These are phyloP conservation scores for Xylariaceae sp. DNA, from an alignment of 2,329 filamentous ascomycete species.

Conservation along the genomic window DNA sequence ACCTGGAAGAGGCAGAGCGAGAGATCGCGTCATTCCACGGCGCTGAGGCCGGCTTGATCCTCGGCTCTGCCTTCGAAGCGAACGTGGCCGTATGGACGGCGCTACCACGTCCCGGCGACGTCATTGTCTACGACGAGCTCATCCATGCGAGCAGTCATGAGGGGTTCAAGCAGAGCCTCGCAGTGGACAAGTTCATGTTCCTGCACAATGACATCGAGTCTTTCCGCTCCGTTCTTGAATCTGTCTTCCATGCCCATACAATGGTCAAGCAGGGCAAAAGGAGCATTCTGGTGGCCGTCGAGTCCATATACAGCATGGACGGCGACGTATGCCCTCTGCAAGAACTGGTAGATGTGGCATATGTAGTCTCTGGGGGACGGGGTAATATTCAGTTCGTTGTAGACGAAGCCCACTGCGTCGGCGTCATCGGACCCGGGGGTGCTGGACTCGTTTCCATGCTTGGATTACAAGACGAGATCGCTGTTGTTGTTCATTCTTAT, in stretches of 20 bases:
- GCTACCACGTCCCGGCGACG: conserved; percentile 47
- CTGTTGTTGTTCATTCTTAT: conserved; percentile 46
- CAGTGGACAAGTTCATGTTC: conserved; percentile 40
- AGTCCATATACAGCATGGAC: conserved; percentile 44
- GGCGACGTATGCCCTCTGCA: conserved; percentile 38
- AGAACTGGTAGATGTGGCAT: conserved; percentile 33
- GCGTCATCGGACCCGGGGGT: conserved; percentile 44
- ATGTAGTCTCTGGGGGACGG: conserved; percentile 29
- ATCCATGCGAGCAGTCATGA: conserved; percentile 64
- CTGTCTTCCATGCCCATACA: no score
- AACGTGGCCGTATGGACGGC: conserved; percentile 46
- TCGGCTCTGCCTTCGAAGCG: conserved; percentile 55
- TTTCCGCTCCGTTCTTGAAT: no score
- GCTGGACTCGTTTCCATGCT: conserved; percentile 44
- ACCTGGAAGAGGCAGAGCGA: conserved; percentile 45
- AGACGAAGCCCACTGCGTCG: conserved; percentile 52
- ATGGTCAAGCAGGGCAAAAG: no score
- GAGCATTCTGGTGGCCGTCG: conserved; percentile 37
- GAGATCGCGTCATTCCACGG: conserved; percentile 59
- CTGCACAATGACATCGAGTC: conserved; percentile 37
- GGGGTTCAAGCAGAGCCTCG: conserved; percentile 53
- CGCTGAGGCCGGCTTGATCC: conserved; percentile 50
- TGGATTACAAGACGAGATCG: conserved; percentile 45
- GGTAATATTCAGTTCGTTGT: conserved; percentile 45
- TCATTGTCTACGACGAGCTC: conserved; percentile 59